Percentiles rank a stretch among this genome's conserved stretches.
These are phyloP conservation scores for Candida koratica DNA, from an alignment of 805 yeast genomes.

Conservation along the genomic window DNA sequence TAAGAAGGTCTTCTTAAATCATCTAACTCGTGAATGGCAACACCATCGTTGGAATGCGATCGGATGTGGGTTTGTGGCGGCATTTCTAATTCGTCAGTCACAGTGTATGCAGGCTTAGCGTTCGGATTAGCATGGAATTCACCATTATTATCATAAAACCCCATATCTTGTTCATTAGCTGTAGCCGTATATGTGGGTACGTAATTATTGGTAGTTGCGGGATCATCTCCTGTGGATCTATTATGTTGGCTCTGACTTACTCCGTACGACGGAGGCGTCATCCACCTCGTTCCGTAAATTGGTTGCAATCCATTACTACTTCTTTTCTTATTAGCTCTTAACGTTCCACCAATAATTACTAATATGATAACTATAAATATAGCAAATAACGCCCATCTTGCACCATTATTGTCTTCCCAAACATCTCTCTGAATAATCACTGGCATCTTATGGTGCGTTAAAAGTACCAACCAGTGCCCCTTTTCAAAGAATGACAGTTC, in stretches of 20 bases:
- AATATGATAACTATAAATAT: conserved; percentile 50
- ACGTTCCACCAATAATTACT: conserved; percentile 46
- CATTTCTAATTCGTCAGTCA: conserved; percentile 5
- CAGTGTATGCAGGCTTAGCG: conserved; percentile 10
- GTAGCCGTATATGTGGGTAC: conserved; percentile 68
- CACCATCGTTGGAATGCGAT: conserved; percentile 11
- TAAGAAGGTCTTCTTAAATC: conserved; percentile 7
- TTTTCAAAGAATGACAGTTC: conserved; percentile 2
- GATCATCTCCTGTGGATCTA: conserved; percentile 39
- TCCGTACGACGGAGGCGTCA: conserved; percentile 76
- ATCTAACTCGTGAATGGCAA: conserved; percentile 8
- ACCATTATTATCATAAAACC: conserved; percentile 68
- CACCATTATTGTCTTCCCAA: conserved; percentile 24
- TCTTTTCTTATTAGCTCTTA: conserved; percentile 55
- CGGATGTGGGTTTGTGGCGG: conserved; percentile 13
- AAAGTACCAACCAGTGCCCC: conserved; percentile 2
- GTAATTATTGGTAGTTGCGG: conserved; percentile 37
- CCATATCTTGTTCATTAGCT: conserved; percentile 72
- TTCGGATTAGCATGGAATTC: conserved; percentile 35
- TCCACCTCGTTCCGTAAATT: conserved; percentile 74
- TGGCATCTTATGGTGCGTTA: background rate
- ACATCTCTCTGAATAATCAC: conserved; percentile 13
- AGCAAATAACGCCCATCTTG: conserved; percentile 66
- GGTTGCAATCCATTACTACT: conserved; percentile 50
- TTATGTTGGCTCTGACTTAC: conserved; percentile 61